phyloP scores from a whole-genome alignment of 1,139 yeast genomes.

The Debaryomycetaceae sp. region DNA sequence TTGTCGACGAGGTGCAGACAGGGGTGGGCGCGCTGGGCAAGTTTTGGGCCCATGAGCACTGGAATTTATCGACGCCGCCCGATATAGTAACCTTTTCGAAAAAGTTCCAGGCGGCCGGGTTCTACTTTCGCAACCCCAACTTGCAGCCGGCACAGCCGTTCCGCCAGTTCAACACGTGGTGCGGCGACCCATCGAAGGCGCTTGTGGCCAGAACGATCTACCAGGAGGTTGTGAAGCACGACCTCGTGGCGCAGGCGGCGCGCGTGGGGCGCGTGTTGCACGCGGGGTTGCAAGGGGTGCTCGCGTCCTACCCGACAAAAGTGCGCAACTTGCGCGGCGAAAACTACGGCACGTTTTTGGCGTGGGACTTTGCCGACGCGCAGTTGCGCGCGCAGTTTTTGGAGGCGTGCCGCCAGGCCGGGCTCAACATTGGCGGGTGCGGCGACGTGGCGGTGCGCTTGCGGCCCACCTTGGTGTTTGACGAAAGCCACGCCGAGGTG shows the following conservation, averaged over 20 bases:
- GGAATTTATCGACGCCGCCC: constrained; percentile 58
- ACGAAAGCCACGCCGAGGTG: constrained; percentile 61
- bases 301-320: constrained; percentile 39
- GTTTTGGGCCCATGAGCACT: constrained; percentile 73
- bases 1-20: constrained; percentile 72
- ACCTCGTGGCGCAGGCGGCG: constrained; percentile 47
- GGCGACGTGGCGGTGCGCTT: constrained; percentile 62
- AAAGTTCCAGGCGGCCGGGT: constrained; percentile 78
- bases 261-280: constrained; percentile 60
- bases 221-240: constrained; percentile 50
- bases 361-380: constrained; percentile 58
- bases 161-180: constrained; percentile 82
- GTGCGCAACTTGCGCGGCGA: constrained; percentile 61
- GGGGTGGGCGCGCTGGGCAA: constrained; percentile 73
- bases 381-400: constrained; percentile 50
- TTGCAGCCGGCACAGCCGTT: constrained; percentile 61
- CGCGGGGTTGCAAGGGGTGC: constrained; percentile 38
- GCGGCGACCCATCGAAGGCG: constrained; percentile 75
- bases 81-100: constrained; percentile 75
- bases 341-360: constrained; percentile 65
- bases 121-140: constrained; percentile 61
- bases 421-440: constrained; percentile 73
- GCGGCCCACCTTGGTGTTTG: constrained; percentile 69
- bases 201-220: constrained; percentile 61
- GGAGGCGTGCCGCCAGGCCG: constrained; percentile 44